phyloP scores from a whole-genome alignment of 1,284 basidiomycete species.

The Hemileia vastatrix region DNA sequence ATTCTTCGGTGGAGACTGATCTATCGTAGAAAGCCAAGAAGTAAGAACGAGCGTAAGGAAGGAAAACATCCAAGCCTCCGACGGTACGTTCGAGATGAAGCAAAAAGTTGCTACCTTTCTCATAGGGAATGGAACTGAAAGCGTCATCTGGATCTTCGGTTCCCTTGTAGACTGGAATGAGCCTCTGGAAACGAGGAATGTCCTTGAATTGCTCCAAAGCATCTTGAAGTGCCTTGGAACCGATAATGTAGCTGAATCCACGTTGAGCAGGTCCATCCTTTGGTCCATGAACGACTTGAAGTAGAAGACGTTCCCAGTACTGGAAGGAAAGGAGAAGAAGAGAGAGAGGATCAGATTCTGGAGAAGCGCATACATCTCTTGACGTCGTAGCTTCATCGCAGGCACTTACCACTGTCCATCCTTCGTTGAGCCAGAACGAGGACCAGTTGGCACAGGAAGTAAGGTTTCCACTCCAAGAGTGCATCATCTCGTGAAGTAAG shows the following conservation, averaged over 20 bases:
- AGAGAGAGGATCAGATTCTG: too few species aligned
- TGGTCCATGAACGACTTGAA: slow-evolving; percentile 74
- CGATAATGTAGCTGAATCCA: slow-evolving; percentile 68
- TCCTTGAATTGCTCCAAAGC: slow-evolving; percentile 58
- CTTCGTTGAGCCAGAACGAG: slow-evolving; percentile 47
- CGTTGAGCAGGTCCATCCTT: slow-evolving; percentile 65
- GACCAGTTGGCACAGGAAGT: slow-evolving; percentile 54
- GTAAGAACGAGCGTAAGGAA: slow-evolving; percentile 27
- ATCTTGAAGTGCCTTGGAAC: slow-evolving; percentile 62
- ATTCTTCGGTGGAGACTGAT: slow-evolving; percentile 76
- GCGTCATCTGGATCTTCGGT: slow-evolving; percentile 57
- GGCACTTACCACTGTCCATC: slow-evolving; percentile 69
- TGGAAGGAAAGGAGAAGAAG: too few species aligned
- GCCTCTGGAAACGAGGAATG: slow-evolving; percentile 65
- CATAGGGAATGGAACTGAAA: slow-evolving; percentile 25
- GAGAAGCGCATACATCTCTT: neutral
- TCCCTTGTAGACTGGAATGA: slow-evolving; percentile 68
- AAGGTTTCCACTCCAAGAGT: slow-evolving; percentile 78
- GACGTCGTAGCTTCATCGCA: neutral
- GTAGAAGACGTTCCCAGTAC: slow-evolving; percentile 79
- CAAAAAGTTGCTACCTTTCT: slow-evolving; percentile 57
- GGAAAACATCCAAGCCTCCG: slow-evolving; percentile 65
- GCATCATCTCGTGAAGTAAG: slow-evolving; percentile 56
- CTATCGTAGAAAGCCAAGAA: slow-evolving; percentile 56
- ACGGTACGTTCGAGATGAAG: slow-evolving; percentile 59